Conservation (phyloP, 805 yeast genomes). For the Wickerhamomyces bisporus region DNA sequence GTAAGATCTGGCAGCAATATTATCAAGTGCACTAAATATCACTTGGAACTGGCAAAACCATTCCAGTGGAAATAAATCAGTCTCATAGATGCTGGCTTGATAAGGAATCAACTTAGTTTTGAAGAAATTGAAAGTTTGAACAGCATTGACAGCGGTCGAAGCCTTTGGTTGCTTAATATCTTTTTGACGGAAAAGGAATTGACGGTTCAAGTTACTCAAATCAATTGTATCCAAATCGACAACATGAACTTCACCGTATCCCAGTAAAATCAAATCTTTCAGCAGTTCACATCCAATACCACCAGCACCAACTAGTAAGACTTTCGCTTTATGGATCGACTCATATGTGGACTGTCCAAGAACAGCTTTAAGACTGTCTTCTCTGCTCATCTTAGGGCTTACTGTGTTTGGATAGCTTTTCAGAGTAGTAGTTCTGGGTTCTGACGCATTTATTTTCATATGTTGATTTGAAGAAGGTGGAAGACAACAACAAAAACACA, state of each 20-base stretch:
- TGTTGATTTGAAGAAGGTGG: no score
- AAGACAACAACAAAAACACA: no score
- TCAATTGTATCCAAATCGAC: slow-evolving; percentile 97
- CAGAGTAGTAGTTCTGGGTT: no score
- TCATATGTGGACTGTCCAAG: slow-evolving; percentile 3
- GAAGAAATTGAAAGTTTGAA: slow-evolving; percentile 60
- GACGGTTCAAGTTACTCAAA: slow-evolving; percentile 86
- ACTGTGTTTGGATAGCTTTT: no score
- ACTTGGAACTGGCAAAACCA: slow-evolving; percentile 78
- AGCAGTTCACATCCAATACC: slow-evolving; percentile 93
- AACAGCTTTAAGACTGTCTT: slow-evolving; percentile 2
- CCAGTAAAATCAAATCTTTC: slow-evolving; percentile 72
- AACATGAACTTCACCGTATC: slow-evolving; percentile 81
- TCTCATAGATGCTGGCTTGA: slow-evolving; percentile 85
- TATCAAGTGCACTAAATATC: slow-evolving; percentile 90
- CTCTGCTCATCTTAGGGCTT: slow-evolving; percentile 1
- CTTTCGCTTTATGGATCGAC: slow-evolving; percentile 36
- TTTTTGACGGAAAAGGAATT: slow-evolving; percentile 81
- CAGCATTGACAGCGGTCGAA: slow-evolving; percentile 78
- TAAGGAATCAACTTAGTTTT: slow-evolving; percentile 65
- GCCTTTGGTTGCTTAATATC: slow-evolving; percentile 91
- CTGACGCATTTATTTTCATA: no score
- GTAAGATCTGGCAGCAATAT: slow-evolving; percentile 85
- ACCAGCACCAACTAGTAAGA: slow-evolving; percentile 89
- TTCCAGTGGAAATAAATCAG: slow-evolving; percentile 56